phyloP scores from a whole-genome alignment of 768 basidiomycete genomes.

The Leccinum boreale region DNA sequence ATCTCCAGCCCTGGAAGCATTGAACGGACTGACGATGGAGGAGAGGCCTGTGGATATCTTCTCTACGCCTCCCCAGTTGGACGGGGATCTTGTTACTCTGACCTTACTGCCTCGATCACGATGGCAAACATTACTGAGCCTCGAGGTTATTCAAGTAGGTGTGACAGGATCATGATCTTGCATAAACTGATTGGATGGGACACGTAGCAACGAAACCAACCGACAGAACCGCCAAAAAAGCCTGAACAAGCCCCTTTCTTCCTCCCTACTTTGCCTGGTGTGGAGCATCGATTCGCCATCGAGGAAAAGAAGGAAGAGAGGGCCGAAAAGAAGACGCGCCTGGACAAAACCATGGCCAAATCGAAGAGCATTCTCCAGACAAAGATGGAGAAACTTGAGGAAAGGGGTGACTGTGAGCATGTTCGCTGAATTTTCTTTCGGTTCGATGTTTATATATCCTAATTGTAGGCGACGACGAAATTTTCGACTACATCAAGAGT shows the following conservation, averaged over 20 bases:
- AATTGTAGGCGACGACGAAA: slow-evolving; percentile 58
- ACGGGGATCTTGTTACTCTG: slow-evolving; percentile 88
- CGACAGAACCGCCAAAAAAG: slow-evolving; percentile 91
- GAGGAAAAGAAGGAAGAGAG: slow-evolving; percentile 37
- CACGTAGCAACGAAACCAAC: slow-evolving; percentile 87
- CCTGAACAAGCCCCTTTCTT: slow-evolving; percentile 98
- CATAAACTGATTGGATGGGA: neutral
- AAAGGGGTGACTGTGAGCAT: slow-evolving; percentile 66
- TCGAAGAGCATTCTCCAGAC: slow-evolving; percentile 70
- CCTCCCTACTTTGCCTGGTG: slow-evolving; percentile 86
- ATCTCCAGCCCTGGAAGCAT: slow-evolving; percentile 60
- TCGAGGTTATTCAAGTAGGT: slow-evolving; percentile 87
- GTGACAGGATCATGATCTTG: neutral
- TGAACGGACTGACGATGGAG: slow-evolving; percentile 60
- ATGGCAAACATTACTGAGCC: slow-evolving; percentile 96
- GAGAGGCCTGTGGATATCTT: slow-evolving; percentile 68
- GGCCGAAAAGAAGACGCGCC: slow-evolving; percentile 42
- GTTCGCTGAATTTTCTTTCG: slow-evolving; percentile 1
- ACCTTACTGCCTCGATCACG: slow-evolving; percentile 87
- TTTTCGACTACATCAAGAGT: slow-evolving; percentile 82
- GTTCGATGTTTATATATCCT: slow-evolving; percentile 3
- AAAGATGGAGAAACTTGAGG: slow-evolving; percentile 53
- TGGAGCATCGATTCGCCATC: slow-evolving; percentile 78
- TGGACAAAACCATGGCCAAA: slow-evolving; percentile 50
- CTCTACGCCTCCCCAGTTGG: slow-evolving; percentile 83